Percentiles rank a stretch among this genome's conserved stretches.
Conservation (phyloP, 2,329 filamentous ascomycete species). For the Penicillium sp. region DNA sequence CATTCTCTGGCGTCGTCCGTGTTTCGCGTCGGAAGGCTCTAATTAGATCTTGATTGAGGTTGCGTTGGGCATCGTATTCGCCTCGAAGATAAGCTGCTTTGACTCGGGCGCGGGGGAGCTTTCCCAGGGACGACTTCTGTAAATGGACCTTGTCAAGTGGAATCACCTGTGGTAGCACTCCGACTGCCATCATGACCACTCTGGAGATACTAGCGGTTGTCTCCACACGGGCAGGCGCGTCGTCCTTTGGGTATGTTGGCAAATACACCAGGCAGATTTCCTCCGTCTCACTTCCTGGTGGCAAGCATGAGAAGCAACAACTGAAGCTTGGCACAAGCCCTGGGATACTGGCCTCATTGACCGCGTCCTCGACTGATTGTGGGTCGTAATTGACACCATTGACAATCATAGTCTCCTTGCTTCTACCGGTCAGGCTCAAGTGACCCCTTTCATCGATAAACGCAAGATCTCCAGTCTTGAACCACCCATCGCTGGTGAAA, state of each 20-base stretch:
- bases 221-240: slow-evolving; percentile 7
- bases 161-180: slow-evolving; percentile 17
- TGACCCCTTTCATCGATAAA: slow-evolving; percentile 19
- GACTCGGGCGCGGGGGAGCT: slow-evolving; percentile 26
- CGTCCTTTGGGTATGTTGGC: slow-evolving; percentile 27
- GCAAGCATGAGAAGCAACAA: slow-evolving; percentile 48
- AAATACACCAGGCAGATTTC: slow-evolving; percentile 47
- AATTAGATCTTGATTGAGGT: slow-evolving; percentile 15
- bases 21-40: slow-evolving; percentile 6
- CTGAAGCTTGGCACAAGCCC: slow-evolving; percentile 33
- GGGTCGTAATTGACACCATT: slow-evolving; percentile 53
- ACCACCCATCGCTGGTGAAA: slow-evolving; percentile 40
- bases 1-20: slow-evolving; percentile 4
- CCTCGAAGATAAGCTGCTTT: slow-evolving; percentile 41
- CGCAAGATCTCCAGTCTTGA: slow-evolving; percentile 33
- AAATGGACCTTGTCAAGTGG: slow-evolving; percentile 17
- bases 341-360: slow-evolving; percentile 40
- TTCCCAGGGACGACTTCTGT: slow-evolving; percentile 24
- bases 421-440: slow-evolving; percentile 21
- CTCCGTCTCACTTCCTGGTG: slow-evolving; percentile 39
- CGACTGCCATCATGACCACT: slow-evolving; percentile 15
- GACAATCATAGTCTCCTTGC: slow-evolving; percentile 53
- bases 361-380: slow-evolving; percentile 43
- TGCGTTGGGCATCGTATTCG: slow-evolving; percentile 50
- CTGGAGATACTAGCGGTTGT: slow-evolving; percentile 18